Conservation (phyloP, 768 basidiomycete species). For the Rhizopogon vesiculosus region DNA sequence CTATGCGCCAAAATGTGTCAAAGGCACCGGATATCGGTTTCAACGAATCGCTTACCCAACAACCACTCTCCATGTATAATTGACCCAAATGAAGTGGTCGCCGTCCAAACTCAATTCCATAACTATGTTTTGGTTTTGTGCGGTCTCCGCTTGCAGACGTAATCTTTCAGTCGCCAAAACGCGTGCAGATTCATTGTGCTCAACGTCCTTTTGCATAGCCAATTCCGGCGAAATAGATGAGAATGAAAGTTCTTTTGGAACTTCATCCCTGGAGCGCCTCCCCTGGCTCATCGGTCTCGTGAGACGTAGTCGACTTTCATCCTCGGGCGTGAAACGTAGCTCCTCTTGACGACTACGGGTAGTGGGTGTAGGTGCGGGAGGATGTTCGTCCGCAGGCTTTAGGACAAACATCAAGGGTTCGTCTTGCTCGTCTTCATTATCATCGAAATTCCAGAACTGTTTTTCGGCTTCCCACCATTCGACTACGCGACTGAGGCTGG, state of each 20-base stretch:
- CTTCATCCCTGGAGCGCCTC: conserved; percentile 56
- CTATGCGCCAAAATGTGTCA: conserved; percentile 37
- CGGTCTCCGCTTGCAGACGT: conserved; percentile 86
- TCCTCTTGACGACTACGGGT: conserved; percentile 30
- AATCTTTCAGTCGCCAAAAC: conserved; percentile 87
- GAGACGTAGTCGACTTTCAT: conserved; percentile 39
- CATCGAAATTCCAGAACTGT: conserved; percentile 99
- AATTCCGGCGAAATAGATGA: conserved; percentile 33
- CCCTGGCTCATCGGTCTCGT: conserved; percentile 45
- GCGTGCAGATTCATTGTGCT: conserved; percentile 70
- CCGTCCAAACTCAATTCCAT: conserved; percentile 93
- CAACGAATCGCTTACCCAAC: conserved; percentile 58
- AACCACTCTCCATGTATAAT: conserved; percentile 92
- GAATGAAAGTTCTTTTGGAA: conserved; percentile 41
- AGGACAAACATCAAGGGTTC: conserved; percentile 93
- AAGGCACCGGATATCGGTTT: conserved; percentile 4
- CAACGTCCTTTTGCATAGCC: conserved; percentile 40
- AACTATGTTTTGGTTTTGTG: conserved; percentile 94
- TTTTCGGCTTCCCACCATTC: conserved; percentile 99
- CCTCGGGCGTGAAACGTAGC: conserved; percentile 31
- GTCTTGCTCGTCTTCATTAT: conserved; percentile 83
- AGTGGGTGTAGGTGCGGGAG: conserved; percentile 33
- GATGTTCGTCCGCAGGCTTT: conserved; percentile 73
- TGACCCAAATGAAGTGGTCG: conserved; percentile 93
- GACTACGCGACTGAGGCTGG: conserved; percentile 91